These are phyloP conservation scores for Dothiorella sarmentorum DNA, from an alignment of 2,329 filamentous ascomycete genomes.

Conservation along the genomic window DNA sequence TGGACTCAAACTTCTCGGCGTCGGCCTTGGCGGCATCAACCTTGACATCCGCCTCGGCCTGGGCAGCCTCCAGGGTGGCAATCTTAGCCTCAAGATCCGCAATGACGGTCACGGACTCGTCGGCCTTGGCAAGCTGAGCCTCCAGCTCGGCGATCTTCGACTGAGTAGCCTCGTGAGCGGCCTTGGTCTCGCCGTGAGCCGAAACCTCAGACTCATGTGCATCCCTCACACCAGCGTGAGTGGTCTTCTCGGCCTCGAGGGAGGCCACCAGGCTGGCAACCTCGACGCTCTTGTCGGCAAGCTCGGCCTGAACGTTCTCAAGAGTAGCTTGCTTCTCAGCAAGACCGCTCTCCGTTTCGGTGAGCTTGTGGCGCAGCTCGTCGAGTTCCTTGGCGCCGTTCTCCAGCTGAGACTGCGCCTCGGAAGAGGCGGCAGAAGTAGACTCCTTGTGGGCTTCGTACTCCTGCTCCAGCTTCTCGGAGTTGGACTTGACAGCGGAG, in stretches of 20 bases:
- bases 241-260: conserved; percentile 7
- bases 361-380: conserved; percentile 7
- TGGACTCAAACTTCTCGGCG: conserved; percentile 29
- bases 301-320: conserved; percentile 13
- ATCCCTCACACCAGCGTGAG: background rate
- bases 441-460: conserved; percentile 12
- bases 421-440: background rate
- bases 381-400: conserved; percentile 9
- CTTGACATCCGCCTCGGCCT: conserved; percentile 14
- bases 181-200: conserved; percentile 12
- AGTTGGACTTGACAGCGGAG: background rate
- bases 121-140: background rate
- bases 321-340: conserved; percentile 17
- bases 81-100: conserved; percentile 11
- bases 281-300: conserved; percentile 15
- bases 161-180: conserved; percentile 10
- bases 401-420: conserved; percentile 13
- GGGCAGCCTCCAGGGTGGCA: background rate
- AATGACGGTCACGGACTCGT: background rate
- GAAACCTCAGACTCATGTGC: conserved; percentile 14
- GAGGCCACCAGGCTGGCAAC: conserved; percentile 5
- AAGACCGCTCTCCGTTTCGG: conserved; percentile 11
- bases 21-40: conserved; percentile 1
- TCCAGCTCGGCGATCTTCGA: conserved; percentile 11
- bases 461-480: conserved; percentile 6